Percentiles rank a stretch among this genome's conserved stretches.
These are phyloP conservation scores for Grifola frondosa DNA, from an alignment of 1,284 basidiomycete species.

Conservation along the genomic window DNA sequence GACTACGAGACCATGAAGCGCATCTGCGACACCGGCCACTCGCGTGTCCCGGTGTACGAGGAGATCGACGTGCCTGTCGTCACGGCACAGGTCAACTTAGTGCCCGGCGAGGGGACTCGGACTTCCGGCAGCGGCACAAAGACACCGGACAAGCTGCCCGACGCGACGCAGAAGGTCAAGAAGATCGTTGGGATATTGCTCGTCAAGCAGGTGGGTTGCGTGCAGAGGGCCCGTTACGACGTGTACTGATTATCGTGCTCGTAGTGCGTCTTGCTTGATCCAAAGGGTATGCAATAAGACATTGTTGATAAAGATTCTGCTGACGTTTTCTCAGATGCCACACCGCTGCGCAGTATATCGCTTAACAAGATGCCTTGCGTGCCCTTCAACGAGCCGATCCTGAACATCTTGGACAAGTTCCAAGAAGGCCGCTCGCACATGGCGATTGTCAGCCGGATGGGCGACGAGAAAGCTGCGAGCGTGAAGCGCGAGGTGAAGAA, in stretches of 20 bases:
- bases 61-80: conserved; percentile 57
- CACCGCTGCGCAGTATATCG: conserved; percentile 71
- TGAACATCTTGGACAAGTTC: conserved; percentile 85
- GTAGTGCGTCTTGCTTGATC: conserved; percentile 82
- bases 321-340: conserved; percentile 59
- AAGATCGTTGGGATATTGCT: conserved; percentile 80
- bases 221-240: not conserved
- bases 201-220: conserved; percentile 61
- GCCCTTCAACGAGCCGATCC: conserved; percentile 81
- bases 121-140: not conserved
- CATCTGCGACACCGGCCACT: conserved; percentile 78
- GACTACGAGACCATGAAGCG: conserved; percentile 75
- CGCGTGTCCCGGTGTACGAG: conserved; percentile 72
- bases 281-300: too few relatives aligned
- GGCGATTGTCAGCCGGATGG: conserved; percentile 76
- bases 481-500: conserved; percentile 68
- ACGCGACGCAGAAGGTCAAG: conserved; percentile 49
- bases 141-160: conserved; percentile 9
- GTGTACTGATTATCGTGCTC: not conserved
- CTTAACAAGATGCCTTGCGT: conserved; percentile 83
- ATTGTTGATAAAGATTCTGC: not conserved
- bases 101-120: not conserved
- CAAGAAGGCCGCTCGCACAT: conserved; percentile 93
- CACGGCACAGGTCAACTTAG: not conserved
- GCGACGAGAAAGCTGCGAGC: conserved; percentile 49